Percentiles rank a stretch among this genome's conserved stretches.
These are phyloP conservation scores for Solanum pimpinellifolium DNA, from an alignment of 257 asterid genomes.

Conservation along the genomic window DNA sequence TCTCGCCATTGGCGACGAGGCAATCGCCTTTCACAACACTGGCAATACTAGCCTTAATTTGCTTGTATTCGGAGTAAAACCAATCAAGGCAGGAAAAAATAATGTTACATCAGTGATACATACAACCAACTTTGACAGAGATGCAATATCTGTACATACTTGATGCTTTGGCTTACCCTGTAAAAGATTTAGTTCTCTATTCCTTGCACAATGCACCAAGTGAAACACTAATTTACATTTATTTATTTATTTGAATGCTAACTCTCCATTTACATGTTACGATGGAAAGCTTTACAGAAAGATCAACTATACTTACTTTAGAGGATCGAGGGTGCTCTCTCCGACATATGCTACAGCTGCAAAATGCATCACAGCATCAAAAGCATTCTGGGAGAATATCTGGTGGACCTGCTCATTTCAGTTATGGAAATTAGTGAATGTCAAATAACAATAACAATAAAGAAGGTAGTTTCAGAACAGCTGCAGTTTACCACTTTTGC, in stretches of 20 bases:
- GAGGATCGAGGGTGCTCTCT: conserved; percentile 86
- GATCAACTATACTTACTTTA: conserved; percentile 39
- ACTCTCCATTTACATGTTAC: background rate
- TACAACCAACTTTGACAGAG: background rate
- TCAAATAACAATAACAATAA: background rate
- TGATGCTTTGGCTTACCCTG: background rate
- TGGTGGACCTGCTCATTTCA: conserved; percentile 45
- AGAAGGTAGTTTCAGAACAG: background rate
- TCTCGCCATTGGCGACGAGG: too few species aligned
- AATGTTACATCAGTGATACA: background rate
- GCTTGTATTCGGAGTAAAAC: background rate
- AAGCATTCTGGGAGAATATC: conserved; percentile 7
- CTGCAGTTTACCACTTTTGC: conserved; percentile 49
- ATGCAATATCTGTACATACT: background rate
- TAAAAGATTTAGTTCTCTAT: background rate
- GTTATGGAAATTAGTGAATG: conserved; percentile 9
- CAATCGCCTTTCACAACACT: too few species aligned
- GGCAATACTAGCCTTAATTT: background rate
- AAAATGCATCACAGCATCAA: conserved; percentile 48
- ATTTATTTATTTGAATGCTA: background rate
- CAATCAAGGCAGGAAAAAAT: background rate
- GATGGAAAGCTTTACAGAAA: background rate
- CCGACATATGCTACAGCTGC: conserved; percentile 98
- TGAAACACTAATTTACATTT: background rate
- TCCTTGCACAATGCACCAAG: background rate